Evolutionary conservation across 176 grass and related monocot genomes (phyloP), one percentile per base, ranked within the genome.

Genomic region (Lolium multiflorum): DNA sequence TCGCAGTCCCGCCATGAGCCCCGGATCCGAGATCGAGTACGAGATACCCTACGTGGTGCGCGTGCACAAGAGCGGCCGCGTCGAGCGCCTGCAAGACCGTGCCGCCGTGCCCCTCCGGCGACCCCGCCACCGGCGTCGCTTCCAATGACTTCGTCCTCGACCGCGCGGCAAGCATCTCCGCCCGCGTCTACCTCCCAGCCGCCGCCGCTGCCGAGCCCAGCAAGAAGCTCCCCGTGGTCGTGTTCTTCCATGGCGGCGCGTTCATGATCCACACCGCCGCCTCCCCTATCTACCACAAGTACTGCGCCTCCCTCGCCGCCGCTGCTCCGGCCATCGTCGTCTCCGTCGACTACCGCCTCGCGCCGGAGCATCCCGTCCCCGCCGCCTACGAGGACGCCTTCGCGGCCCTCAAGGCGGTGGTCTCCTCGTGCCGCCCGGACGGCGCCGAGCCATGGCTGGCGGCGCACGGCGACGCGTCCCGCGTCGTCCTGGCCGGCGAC

Each of bases 341-440:
- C 5, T 98, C 93, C 5, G 76, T 77, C 9, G 50, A 88, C 12
- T 98, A 95, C 85, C 87, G 91, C 44, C 91, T 95, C n/a, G 89
- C 95, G 8, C 95, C 95, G 3, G 95, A 98, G 85, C 87, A 95
- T 77, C 85, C 50, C 16, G 2, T 95, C 71, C 95, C 93, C 2
- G 91, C 88, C 4, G 95, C 95, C 14, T 98, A 93, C 84, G 95
- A 98, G 5, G 95, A 95, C 82, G 89, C 91, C 7, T 82, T 91
- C 89, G 89, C 90, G 13, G 79, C 95, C 28, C 11, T 98, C 35
- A 87, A 86, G 24, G 92, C 87, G 47, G 59, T 98, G 37, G 68
- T 79, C 54, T 50, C 65, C 16, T 31, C 79, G 7, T 91, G 84
- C 43, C 52, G 76, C 41, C 50, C 63, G 4, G 91, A 28, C 20